These are phyloP conservation scores for Silene coronaria DNA, from an alignment of 179 eudicot species.

Conservation along the genomic window DNA sequence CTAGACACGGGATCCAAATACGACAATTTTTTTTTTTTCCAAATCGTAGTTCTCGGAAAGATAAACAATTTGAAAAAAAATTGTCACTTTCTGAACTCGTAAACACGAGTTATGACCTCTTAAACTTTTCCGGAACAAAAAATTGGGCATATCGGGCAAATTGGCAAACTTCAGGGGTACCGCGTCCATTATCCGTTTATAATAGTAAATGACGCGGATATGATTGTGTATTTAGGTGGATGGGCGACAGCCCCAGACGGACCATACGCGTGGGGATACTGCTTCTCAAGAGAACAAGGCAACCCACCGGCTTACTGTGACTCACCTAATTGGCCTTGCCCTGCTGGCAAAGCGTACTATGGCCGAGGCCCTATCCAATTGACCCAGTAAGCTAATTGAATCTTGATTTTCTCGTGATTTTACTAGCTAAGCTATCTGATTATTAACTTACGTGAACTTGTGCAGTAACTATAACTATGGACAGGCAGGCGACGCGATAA, in stretches of 20 bases:
- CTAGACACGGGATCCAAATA: too few relatives aligned
- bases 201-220: neutral
- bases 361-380: slow-evolving; percentile 57
- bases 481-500: slow-evolving; percentile 23
- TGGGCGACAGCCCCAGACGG: slow-evolving; percentile 57
- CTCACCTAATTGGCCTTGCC: slow-evolving; percentile 38
- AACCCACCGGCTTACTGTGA: slow-evolving; percentile 36
- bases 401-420: neutral
- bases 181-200: too few relatives aligned
- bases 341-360: slow-evolving; percentile 38
- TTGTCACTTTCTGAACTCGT: too few relatives aligned
- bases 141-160: too few relatives aligned
- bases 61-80: too few relatives aligned
- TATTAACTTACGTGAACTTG: neutral
- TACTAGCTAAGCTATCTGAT: neutral
- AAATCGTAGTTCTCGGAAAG: too few relatives aligned
- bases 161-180: too few relatives aligned
- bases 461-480: slow-evolving; percentile 39
- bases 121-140: too few relatives aligned
- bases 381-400: slow-evolving; percentile 35
- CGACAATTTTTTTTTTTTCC: too few relatives aligned
- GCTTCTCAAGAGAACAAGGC: slow-evolving; percentile 30
- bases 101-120: too few relatives aligned
- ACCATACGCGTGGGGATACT: slow-evolving; percentile 52
- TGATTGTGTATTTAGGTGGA: slow-evolving; percentile 31